phyloP scores from a whole-genome alignment of 257 asterid genomes.

The Primulina eburnea region DNA sequence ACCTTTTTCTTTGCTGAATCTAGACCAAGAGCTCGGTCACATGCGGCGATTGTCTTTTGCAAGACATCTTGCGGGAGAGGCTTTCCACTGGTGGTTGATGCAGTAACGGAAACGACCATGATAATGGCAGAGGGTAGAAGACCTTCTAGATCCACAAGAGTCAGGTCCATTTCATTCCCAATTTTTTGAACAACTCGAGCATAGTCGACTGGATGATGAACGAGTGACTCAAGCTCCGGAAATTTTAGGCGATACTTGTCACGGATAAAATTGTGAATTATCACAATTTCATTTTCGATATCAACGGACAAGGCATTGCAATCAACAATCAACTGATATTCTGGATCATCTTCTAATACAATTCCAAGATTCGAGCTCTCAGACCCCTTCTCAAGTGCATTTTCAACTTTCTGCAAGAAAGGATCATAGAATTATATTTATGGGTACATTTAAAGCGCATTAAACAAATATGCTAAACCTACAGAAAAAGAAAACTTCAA shows the following conservation, averaged over 20 bases:
- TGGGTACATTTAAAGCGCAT: not conserved
- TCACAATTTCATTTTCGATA: constrained; percentile 85
- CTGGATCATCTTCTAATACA: constrained; percentile 91
- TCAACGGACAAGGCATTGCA: constrained; percentile 91
- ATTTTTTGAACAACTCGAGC: constrained; percentile 90
- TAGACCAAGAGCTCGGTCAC: constrained; percentile 84
- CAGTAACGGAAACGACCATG: constrained; percentile 96
- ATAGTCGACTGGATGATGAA: constrained; percentile 94
- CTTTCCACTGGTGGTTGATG: constrained; percentile 98
- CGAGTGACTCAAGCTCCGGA: constrained; percentile 94
- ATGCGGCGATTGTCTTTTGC: constrained; percentile 80
- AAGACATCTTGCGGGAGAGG: constrained; percentile 90
- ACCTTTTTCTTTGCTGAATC: constrained; percentile 86
- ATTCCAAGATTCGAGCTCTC: constrained; percentile 50
- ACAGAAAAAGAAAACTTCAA: constrained; percentile 30
- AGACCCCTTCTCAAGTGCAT: constrained; percentile 68
- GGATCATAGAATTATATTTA: constrained; percentile 13
- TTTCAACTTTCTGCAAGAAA: constrained; percentile 77
- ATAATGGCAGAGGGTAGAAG: constrained; percentile 90
- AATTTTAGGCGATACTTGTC: constrained; percentile 91
- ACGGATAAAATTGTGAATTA: constrained; percentile 90
- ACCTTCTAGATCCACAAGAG: constrained; percentile 95
- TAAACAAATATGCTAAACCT: constrained; percentile 25
- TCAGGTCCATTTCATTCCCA: constrained; percentile 83
- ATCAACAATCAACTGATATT: constrained; percentile 89